Evolutionary conservation across 371 early-diverging fungal genomes (phyloP).

Genomic region (Rhizoclosmatium hyalinum): DNA sequence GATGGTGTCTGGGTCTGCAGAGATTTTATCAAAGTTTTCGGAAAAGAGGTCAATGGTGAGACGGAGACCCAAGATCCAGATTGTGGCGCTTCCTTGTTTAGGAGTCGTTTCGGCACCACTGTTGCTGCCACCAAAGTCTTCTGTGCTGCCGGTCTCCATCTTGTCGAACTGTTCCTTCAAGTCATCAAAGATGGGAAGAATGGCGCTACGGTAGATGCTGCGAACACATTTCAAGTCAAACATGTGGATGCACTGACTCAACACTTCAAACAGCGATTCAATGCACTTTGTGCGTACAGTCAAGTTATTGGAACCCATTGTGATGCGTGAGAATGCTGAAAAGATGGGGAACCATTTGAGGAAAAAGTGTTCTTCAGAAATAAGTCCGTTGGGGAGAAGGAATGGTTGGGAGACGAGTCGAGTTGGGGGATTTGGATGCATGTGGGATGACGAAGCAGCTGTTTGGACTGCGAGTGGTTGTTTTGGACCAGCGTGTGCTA

Average conservation of each 20-base stretch:
- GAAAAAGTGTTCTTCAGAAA: slow-evolving; percentile 59
- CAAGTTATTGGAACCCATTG: slow-evolving; percentile 48
- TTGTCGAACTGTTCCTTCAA: slow-evolving; percentile 30
- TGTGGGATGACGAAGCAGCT: neutral
- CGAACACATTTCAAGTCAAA: slow-evolving; percentile 56
- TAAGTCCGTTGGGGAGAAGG: slow-evolving; percentile 29
- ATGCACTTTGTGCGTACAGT: slow-evolving; percentile 46
- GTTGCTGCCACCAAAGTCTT: neutral
- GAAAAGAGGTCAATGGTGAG: slow-evolving; percentile 50
- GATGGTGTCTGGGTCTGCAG: slow-evolving; percentile 19
- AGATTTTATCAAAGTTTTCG: slow-evolving; percentile 41
- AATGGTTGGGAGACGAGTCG: slow-evolving; percentile 30
- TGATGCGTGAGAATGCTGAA: slow-evolving; percentile 57
- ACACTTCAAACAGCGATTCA: slow-evolving; percentile 55
- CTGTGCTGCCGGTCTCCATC: neutral
- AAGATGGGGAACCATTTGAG: slow-evolving; percentile 67
- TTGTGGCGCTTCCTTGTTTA: slow-evolving; percentile 43
- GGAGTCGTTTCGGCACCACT: neutral
- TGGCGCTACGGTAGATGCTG: slow-evolving; percentile 49
- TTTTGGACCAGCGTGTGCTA: too few relatives aligned
- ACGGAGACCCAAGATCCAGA: slow-evolving; percentile 55
- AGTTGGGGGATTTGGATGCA: neutral
- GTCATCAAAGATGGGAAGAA: slow-evolving; percentile 63
- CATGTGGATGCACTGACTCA: slow-evolving; percentile 44
- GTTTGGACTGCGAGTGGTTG: neutral